These are phyloP conservation scores for Mycena chlorophos DNA, from an alignment of 768 basidiomycete genomes.

Conservation along the genomic window DNA sequence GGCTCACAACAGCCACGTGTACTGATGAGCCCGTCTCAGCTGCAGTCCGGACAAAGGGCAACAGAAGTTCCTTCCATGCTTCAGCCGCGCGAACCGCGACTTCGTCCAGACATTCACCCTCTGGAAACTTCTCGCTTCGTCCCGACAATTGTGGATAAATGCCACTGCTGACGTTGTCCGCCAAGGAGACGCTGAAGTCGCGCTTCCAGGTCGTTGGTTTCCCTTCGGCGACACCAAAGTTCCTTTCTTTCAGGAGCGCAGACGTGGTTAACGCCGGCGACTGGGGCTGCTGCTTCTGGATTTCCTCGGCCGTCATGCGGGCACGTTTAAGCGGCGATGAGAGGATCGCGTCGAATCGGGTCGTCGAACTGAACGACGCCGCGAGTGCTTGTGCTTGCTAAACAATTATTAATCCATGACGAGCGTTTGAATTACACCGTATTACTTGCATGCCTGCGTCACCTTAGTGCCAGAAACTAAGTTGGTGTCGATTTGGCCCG, in stretches of 20 bases:
- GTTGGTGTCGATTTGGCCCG: not conserved
- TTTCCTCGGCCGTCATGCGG: slow-evolving; percentile 56
- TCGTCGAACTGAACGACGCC: slow-evolving; percentile 46
- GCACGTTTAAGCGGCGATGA: slow-evolving; percentile 70
- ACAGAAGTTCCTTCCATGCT: slow-evolving; percentile 50
- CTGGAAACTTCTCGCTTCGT: slow-evolving; percentile 58
- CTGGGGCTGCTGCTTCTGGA: slow-evolving; percentile 49
- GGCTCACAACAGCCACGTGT: slow-evolving; percentile 70
- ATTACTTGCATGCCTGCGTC: slow-evolving; percentile 56
- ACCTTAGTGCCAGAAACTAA: not conserved
- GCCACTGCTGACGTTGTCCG: slow-evolving; percentile 52
- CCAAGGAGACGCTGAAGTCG: slow-evolving; percentile 33
- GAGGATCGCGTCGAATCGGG: slow-evolving; percentile 58
- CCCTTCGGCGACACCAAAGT: slow-evolving; percentile 73
- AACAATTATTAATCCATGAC: not conserved
- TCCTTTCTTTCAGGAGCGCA: slow-evolving; percentile 61
- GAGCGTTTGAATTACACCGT: slow-evolving; percentile 17
- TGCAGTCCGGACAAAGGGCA: slow-evolving; percentile 54
- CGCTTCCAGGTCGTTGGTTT: slow-evolving; percentile 43
- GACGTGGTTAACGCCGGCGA: slow-evolving; percentile 50
- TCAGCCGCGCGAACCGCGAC: slow-evolving; percentile 54
- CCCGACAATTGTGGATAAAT: slow-evolving; percentile 51
- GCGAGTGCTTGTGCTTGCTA: slow-evolving; percentile 70
- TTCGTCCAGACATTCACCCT: slow-evolving; percentile 72
- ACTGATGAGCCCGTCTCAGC: slow-evolving; percentile 39